Conservation (phyloP, 1,284 basidiomycete genomes). For the Naganishia albida region DNA sequence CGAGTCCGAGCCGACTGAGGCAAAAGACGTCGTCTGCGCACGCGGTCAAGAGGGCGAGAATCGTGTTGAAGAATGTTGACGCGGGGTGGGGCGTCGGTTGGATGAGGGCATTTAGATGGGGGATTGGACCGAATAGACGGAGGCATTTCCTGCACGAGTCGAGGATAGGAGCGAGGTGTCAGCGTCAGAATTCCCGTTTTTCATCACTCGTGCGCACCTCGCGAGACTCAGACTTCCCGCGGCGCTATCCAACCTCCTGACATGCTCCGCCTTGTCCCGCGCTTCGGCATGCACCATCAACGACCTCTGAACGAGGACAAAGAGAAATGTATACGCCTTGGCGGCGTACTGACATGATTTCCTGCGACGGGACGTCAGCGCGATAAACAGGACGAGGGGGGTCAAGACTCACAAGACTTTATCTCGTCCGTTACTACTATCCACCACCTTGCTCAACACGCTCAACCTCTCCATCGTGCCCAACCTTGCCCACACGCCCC, state of each 20-base stretch:
- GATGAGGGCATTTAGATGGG: slow-evolving; percentile 28
- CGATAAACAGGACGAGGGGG: neutral
- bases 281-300: slow-evolving; percentile 1
- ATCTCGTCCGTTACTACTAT: slow-evolving; percentile 16
- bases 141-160: slow-evolving; percentile 25
- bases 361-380: neutral
- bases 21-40: slow-evolving; percentile 33
- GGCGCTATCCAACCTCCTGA: slow-evolving; percentile 7
- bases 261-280: slow-evolving; percentile 1
- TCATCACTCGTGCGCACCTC: no score
- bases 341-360: slow-evolving; percentile 29
- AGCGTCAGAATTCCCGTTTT: no score
- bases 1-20: slow-evolving; percentile 28
- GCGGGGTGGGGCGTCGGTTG: slow-evolving; percentile 15
- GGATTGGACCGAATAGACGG: slow-evolving; percentile 18
- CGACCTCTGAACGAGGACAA: slow-evolving; percentile 3
- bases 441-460: slow-evolving; percentile 7
- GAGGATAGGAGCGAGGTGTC: no score
- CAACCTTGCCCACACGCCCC: slow-evolving; percentile 6
- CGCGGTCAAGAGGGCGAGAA: slow-evolving; percentile 19
- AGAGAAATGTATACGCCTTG: slow-evolving; percentile 25
- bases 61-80: slow-evolving; percentile 13
- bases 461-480: slow-evolving; percentile 16
- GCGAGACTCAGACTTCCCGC: slow-evolving; percentile 26
- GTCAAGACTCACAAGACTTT: slow-evolving; percentile 13